phyloP scores from a whole-genome alignment of 768 basidiomycete genomes.

The Lentinula sp. region DNA sequence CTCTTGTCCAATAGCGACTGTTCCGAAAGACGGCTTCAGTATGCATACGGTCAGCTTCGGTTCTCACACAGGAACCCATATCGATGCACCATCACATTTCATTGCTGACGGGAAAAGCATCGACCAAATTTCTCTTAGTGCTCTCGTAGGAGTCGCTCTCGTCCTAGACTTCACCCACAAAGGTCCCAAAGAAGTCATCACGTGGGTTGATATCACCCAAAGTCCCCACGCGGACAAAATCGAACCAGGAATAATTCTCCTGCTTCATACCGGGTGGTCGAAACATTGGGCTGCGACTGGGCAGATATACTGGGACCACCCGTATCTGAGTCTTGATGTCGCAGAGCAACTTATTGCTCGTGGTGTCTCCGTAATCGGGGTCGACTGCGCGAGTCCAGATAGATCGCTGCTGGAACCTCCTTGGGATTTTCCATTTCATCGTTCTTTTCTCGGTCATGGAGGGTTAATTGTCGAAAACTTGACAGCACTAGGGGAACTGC shows the following conservation, averaged over 20 bases:
- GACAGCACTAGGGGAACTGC: constrained; percentile 42
- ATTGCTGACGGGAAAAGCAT: constrained; percentile 49
- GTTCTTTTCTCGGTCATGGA: constrained; percentile 49
- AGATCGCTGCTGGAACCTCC: constrained; percentile 38
- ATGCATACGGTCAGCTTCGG: constrained; percentile 50
- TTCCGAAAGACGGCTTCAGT: constrained; percentile 41
- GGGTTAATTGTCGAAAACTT: constrained; percentile 71
- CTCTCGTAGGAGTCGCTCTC: constrained; percentile 48
- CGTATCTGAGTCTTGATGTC: constrained; percentile 50
- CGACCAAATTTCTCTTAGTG: constrained; percentile 48
- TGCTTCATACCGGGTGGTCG: constrained; percentile 70
- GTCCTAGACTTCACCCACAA: constrained; percentile 49
- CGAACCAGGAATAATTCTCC: constrained; percentile 35
- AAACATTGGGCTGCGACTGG: constrained; percentile 38
- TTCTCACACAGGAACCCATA: constrained; percentile 74
- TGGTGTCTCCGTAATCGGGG: constrained; percentile 53
- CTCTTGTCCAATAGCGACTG: constrained; percentile 29
- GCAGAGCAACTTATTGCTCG: constrained; percentile 41
- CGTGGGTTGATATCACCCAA: constrained; percentile 44
- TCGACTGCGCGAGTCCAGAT: constrained; percentile 66
- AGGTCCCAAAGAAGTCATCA: constrained; percentile 38
- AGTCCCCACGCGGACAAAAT: constrained; percentile 29
- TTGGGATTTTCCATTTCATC: constrained; percentile 49
- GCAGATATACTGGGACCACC: constrained; percentile 50
- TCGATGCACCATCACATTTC: constrained; percentile 78